Evolutionary conservation across 805 yeast genomes (phyloP), one percentile per base, ranked within the genome.

Genomic region (Candida krabiensis): DNA sequence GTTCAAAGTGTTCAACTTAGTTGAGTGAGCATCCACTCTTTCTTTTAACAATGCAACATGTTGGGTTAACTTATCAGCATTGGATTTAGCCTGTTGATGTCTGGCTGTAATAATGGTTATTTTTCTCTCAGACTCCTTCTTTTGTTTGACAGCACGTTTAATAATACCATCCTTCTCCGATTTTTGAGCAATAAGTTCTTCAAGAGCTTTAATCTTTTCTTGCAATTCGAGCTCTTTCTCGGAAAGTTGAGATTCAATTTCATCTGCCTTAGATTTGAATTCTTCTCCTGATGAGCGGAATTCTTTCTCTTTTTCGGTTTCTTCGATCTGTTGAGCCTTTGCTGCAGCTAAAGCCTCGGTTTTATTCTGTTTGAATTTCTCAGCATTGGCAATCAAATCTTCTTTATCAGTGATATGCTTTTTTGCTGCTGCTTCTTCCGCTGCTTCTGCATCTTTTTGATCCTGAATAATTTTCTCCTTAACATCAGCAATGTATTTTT

Each of bases 351-450:
- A 41, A 16, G 55, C 66, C 16, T 40, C 35, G 2, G 50, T 41
- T 39, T 58, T 60, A 19, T 47, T 51, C 32, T 67, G 68, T 37
- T 64, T 67, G 52, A 71, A 64, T 43, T 70, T 68, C 30, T 63
- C 73, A 40, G 73, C 74, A 45, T 67, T 71, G 45, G 60, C 61
- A 28, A 55, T 40, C 37, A 73, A 58, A 19, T 64, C 63, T 35
- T 67, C 73, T 52, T 70, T 71, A 50, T 73, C 72, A 15, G 54
- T 55, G 11, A 47, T 66, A 49, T 76, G 81, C 39, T 67, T 62
- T 32, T 59, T 74, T 29, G 69, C 70, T 5, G 79, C 75, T 31
- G 65, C 61, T 14, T 49, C 53, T 58, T 75, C 81, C 29, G 74
- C 68, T n/a, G 61, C 61, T 36, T 61, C 70, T 41, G 60, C 73